These are phyloP conservation scores for Linnemannia schmuckeri DNA, from an alignment of 192 early-diverging fungal species.

Conservation along the genomic window DNA sequence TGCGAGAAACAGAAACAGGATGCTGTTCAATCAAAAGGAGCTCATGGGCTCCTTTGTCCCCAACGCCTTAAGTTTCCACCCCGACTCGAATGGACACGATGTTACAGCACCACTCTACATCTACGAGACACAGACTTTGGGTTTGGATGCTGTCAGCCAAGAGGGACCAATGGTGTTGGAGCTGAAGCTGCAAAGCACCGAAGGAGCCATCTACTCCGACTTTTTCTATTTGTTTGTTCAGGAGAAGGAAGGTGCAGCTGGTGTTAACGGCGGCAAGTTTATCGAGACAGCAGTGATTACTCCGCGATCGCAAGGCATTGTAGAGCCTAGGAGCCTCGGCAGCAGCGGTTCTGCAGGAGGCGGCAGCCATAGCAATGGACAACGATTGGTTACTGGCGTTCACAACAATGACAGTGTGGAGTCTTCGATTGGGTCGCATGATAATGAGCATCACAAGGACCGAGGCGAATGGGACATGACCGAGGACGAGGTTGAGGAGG, in stretches of 20 bases:
- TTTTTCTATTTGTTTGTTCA: slow-evolving; percentile 31
- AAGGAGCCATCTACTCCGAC: slow-evolving; percentile 21
- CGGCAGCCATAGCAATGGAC: neutral
- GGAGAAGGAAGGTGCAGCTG: neutral
- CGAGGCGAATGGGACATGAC: neutral
- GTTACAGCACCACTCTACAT: slow-evolving; percentile 35
- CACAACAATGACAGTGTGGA: neutral
- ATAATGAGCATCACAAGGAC: neutral
- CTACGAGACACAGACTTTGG: slow-evolving; percentile 26
- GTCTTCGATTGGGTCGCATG: neutral
- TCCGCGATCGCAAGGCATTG: neutral
- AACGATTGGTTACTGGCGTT: neutral
- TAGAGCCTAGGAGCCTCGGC: neutral
- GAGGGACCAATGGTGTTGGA: slow-evolving; percentile 22
- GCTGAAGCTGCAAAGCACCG: slow-evolving; percentile 30
- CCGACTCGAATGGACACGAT: neutral
- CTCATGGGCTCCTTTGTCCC: slow-evolving; percentile 32
- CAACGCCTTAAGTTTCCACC: slow-evolving; percentile 5
- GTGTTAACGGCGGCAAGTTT: neutral
- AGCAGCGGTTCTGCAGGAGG: neutral
- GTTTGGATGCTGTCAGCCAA: slow-evolving; percentile 18
- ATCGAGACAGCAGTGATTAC: neutral
- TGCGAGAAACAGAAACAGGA: neutral
- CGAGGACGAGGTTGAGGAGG: neutral
- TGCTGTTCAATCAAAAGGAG: slow-evolving; percentile 23